Conservation (phyloP, 441 rosid species). For the Mallotus japonicus region DNA sequence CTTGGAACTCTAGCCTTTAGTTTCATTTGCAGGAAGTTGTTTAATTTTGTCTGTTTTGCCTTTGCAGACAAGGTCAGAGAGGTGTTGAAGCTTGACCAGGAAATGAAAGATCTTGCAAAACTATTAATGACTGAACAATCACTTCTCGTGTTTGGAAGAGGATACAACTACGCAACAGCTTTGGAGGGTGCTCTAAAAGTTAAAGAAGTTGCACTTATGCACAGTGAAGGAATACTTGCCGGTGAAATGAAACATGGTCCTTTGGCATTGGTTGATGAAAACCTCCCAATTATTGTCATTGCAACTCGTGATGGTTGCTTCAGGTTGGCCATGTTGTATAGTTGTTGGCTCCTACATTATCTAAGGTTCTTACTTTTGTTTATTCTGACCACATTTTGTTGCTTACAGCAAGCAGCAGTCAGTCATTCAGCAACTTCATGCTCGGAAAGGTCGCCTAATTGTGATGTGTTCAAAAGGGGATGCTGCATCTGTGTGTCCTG, state of each 20-base stretch:
- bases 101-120: constrained; percentile 86
- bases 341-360: background rate
- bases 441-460: constrained; percentile 82
- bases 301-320: constrained; percentile 87
- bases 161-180: constrained; percentile 90
- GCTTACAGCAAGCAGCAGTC: constrained; percentile 84
- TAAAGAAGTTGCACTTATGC: constrained; percentile 97
- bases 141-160: constrained; percentile 91
- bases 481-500: constrained; percentile 65
- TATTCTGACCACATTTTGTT: constrained; percentile 11
- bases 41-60: background rate
- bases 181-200: constrained; percentile 94
- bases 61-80: constrained; percentile 76
- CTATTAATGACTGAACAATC: constrained; percentile 77
- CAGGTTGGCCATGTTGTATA: constrained; percentile 42
- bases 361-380: constrained; percentile 1
- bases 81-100: constrained; percentile 79
- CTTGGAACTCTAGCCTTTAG: background rate
- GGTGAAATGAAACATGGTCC: constrained; percentile 99
- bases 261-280: constrained; percentile 88
- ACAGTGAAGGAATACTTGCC: constrained; percentile 93
- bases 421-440: constrained; percentile 93
- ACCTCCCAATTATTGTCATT: constrained; percentile 79
- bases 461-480: constrained; percentile 81
- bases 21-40: background rate